Conservation (phyloP, 1,284 basidiomycete genomes). For the Rhodotorula mucilaginosa region DNA sequence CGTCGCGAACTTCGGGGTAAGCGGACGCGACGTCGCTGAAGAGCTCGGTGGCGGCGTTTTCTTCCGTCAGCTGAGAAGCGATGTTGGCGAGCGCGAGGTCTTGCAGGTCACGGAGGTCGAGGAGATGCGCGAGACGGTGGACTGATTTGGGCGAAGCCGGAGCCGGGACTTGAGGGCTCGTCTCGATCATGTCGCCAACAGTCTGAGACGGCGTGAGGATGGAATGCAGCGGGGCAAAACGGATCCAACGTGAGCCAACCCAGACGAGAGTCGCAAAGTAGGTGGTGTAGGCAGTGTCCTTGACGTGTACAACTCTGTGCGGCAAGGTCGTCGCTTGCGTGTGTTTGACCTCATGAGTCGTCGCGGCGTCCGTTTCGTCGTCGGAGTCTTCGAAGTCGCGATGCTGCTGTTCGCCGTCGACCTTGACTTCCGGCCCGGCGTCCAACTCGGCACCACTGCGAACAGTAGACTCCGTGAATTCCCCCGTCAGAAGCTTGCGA, state of each 20-base stretch:
- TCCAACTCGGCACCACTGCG: no score
- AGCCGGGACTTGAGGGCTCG: background rate
- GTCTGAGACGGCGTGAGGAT: background rate
- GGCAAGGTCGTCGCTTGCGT: no score
- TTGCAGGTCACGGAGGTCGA: conserved; percentile 2
- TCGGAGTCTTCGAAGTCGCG: no score
- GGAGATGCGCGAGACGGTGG: conserved; percentile 8
- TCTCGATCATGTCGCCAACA: background rate
- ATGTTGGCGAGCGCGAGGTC: conserved; percentile 3
- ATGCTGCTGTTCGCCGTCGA: no score
- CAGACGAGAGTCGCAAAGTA: no score
- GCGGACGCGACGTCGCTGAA: background rate
- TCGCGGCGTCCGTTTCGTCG: no score
- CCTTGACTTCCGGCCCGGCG: no score
- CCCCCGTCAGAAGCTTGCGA: background rate
- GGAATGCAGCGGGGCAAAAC: background rate
- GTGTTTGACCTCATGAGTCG: no score
- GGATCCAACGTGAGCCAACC: background rate
- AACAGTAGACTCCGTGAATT: no score
- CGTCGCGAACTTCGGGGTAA: conserved; percentile 5
- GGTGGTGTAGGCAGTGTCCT: no score
- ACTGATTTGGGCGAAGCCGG: conserved; percentile 24
- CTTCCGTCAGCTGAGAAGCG: background rate
- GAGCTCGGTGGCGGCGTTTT: conserved; percentile 13
- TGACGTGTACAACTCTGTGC: no score